These are phyloP conservation scores for Penicillium sp. DNA, from an alignment of 2,329 filamentous ascomycete genomes.

Conservation along the genomic window DNA sequence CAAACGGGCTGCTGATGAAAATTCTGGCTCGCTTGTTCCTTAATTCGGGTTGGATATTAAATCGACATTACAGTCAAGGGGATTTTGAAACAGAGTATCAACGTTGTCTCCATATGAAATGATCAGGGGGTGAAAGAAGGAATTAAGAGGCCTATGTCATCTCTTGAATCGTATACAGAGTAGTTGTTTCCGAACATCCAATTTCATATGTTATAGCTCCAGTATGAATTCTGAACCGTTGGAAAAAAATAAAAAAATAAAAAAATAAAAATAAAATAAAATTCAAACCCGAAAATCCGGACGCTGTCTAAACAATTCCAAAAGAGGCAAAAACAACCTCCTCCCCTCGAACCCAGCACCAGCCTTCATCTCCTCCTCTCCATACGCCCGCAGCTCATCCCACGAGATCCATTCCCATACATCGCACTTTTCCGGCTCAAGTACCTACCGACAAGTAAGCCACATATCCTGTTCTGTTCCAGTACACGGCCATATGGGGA, in stretches of 20 bases:
- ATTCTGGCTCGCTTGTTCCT: background rate
- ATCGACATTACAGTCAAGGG: background rate
- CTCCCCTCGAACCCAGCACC: slow-evolving; percentile 24
- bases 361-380: slow-evolving; percentile 17
- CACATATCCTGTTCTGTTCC: background rate
- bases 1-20: background rate
- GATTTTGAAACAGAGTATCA: background rate
- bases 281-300: slow-evolving; percentile 21
- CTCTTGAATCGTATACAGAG: too few relatives aligned
- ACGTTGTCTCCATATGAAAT: background rate
- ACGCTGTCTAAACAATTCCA: slow-evolving; percentile 39
- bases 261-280: too few relatives aligned
- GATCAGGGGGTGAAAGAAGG: background rate
- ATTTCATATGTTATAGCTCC: background rate
- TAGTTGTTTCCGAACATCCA: background rate
- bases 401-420: slow-evolving; percentile 48
- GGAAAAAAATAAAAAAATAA: accelerated
- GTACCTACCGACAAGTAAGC: slow-evolving; percentile 12
- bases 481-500: background rate
- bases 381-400: slow-evolving; percentile 39
- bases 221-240: background rate
- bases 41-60: background rate
- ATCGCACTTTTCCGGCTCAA: slow-evolving; percentile 48
- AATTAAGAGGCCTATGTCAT: background rate
- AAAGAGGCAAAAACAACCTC: slow-evolving; percentile 42